phyloP scores from a whole-genome alignment of 192 early-diverging fungal genomes.

The Gamsiella multidivaricata region DNA sequence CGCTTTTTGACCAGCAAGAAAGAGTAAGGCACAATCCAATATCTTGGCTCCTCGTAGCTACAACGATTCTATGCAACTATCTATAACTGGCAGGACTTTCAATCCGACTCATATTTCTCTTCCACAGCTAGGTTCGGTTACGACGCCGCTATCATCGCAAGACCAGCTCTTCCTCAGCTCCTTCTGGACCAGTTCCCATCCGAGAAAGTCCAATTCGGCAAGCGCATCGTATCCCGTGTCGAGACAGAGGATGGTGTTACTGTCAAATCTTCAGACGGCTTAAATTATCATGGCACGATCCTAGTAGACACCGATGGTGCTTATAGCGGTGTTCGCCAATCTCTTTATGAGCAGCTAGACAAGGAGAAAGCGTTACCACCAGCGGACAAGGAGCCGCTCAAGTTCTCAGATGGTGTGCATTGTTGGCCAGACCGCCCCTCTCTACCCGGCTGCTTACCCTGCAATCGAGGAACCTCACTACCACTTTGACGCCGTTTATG shows the following conservation, averaged over 20 bases:
- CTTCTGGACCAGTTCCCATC: not conserved
- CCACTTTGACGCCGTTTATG: not conserved
- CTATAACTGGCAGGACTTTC: no score
- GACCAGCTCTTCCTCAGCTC: not conserved
- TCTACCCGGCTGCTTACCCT: not conserved
- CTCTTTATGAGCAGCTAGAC: not conserved
- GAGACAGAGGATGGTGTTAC: not conserved
- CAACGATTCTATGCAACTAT: no score
- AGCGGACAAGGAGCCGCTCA: not conserved
- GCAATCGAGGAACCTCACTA: not conserved
- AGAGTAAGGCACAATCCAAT: no score
- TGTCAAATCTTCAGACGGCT: not conserved
- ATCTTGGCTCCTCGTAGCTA: no score
- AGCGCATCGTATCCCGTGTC: not conserved
- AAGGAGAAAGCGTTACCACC: not conserved
- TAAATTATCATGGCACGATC: not conserved
- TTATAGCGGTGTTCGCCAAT: constrained; percentile 13
- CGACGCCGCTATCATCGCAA: not conserved
- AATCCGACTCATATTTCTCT: no score
- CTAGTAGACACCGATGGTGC: constrained; percentile 13
- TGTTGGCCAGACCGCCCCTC: constrained; percentile 10
- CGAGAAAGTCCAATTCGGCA: not conserved
- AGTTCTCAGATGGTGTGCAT: not conserved
- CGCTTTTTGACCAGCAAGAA: not conserved
- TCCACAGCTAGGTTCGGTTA: not conserved